phyloP scores from a whole-genome alignment of 371 early-diverging fungal genomes.

The Caulochytrium protostelioides region DNA sequence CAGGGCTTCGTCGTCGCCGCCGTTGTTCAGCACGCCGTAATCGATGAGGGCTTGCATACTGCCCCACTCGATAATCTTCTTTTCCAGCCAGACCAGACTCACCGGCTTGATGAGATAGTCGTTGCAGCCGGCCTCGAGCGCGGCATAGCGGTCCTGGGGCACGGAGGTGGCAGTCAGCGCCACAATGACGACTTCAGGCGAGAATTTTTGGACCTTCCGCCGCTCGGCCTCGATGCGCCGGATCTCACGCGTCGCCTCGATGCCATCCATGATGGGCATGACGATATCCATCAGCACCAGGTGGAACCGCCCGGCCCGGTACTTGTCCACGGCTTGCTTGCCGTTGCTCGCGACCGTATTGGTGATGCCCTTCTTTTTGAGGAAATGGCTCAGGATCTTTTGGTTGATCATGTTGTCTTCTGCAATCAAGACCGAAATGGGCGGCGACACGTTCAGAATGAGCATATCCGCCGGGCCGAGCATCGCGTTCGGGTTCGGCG shows the following conservation, averaged over 20 bases:
- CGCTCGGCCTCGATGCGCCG: conserved; percentile 35
- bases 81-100: conserved; percentile 54
- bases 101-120: conserved; percentile 71
- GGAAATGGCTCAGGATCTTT: conserved; percentile 45
- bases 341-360: conserved; percentile 51
- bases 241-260: conserved; percentile 51
- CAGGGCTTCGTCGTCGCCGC: no score
- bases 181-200: conserved; percentile 64
- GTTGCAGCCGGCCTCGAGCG: conserved; percentile 68
- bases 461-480: no score
- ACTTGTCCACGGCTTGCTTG: conserved; percentile 49
- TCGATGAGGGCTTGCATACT: conserved; percentile 79
- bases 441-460: conserved; percentile 25
- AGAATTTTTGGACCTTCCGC: conserved; percentile 14
- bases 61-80: conserved; percentile 76
- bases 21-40: no score
- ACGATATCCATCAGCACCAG: conserved; percentile 65
- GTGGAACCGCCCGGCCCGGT: conserved; percentile 46
- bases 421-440: conserved; percentile 54
- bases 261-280: conserved; percentile 61
- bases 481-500: no score
- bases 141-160: conserved; percentile 50
- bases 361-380: conserved; percentile 46
- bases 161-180: conserved; percentile 62
- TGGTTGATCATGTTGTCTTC: conserved; percentile 66